A percentile compares a stretch with the other conserved stretches of the same genome.
Evolutionary conservation across 176 grass and related monocot genomes (phyloP).

Genomic region (Cymbopogon citratus): DNA sequence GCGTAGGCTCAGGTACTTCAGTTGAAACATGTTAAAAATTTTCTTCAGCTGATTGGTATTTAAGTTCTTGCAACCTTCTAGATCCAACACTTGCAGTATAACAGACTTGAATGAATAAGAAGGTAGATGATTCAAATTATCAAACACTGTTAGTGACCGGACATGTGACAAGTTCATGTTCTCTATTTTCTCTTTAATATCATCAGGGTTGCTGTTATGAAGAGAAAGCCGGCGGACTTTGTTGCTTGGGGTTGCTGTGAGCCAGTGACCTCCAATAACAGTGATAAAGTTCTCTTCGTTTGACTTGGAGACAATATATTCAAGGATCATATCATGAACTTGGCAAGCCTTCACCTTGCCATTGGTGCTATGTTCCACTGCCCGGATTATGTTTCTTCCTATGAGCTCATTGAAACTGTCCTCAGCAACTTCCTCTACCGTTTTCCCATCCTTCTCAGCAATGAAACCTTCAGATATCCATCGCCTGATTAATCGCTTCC

Average conservation of each 20-base stretch:
- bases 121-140: background rate
- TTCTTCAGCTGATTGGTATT: background rate
- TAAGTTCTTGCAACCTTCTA: background rate
- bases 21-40: background rate
- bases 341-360: constrained; percentile 1
- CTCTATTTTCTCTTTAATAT: background rate
- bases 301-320: constrained; percentile 25
- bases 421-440: background rate
- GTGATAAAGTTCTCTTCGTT: constrained; percentile 33
- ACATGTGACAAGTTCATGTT: constrained; percentile 16
- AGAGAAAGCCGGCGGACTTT: too few species aligned
- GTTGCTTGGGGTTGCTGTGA: background rate
- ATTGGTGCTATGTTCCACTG: background rate
- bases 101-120: background rate
- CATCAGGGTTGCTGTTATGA: too few species aligned
- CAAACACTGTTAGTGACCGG: background rate
- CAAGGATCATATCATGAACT: constrained; percentile 22
- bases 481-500: background rate
- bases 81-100: constrained; percentile 7
- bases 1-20: background rate
- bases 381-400: background rate
- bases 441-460: constrained; percentile 2
- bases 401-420: background rate
- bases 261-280: constrained; percentile 18
- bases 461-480: constrained; percentile 24